These are phyloP conservation scores for Pistacia atlantica DNA, from an alignment of 345 rosid genomes.

Conservation along the genomic window DNA sequence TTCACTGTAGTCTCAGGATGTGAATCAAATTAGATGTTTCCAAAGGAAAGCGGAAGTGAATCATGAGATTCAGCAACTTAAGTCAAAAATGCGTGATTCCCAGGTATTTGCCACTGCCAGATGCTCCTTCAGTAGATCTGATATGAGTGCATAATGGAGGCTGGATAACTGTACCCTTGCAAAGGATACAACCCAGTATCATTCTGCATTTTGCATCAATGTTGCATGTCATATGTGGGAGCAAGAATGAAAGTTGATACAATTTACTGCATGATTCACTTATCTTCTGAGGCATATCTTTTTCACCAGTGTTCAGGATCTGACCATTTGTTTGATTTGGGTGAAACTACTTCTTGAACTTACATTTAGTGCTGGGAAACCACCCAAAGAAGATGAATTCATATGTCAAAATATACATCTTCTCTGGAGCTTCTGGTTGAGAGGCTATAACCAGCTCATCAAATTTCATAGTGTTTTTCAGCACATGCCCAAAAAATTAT, in stretches of 20 bases:
- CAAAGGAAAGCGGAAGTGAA: constrained; percentile 92
- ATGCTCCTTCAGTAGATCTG: constrained; percentile 19
- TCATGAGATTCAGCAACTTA: constrained; percentile 93
- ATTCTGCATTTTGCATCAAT: not conserved
- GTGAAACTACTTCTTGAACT: not conserved
- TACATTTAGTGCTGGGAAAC: not conserved
- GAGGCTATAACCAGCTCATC: not conserved
- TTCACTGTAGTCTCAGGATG: constrained; percentile 75
- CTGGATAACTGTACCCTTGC: not conserved
- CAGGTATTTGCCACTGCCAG: constrained; percentile 57
- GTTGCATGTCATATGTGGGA: not conserved
- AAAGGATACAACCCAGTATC: not conserved
- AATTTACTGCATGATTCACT: constrained; percentile 2
- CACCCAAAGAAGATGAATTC: not conserved
- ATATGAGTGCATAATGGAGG: constrained; percentile 4
- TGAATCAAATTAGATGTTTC: constrained; percentile 71
- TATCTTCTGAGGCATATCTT: not conserved
- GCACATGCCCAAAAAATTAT: not conserved
- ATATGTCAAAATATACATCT: not conserved
- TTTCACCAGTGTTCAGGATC: not conserved
- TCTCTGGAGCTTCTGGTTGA: not conserved
- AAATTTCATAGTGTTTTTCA: not conserved
- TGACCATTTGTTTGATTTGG: not conserved
- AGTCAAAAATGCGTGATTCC: constrained; percentile 94
- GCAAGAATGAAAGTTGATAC: not conserved